These are phyloP conservation scores for Wakefieldia striispora DNA, from an alignment of 768 basidiomycete species.

Conservation along the genomic window DNA sequence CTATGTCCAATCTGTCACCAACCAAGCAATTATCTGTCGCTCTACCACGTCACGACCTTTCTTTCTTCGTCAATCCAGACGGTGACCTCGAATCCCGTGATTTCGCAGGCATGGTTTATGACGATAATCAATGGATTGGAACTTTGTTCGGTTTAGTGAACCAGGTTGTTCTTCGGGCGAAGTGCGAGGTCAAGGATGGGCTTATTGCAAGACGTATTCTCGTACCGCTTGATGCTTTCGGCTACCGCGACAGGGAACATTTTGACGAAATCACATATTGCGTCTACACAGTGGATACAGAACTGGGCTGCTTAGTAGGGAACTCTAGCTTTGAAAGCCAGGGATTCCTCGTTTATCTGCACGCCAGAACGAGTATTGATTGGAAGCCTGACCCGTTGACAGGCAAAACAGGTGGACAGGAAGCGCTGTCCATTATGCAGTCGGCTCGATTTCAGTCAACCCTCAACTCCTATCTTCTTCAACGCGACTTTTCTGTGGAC, in stretches of 20 bases:
- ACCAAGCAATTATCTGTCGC: constrained; percentile 13
- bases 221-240: constrained; percentile 35
- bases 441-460: no score
- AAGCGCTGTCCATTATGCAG: constrained; percentile 30
- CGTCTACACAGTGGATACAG: constrained; percentile 27
- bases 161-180: constrained; percentile 39
- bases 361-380: no score
- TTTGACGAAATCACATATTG: constrained; percentile 29
- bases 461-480: no score
- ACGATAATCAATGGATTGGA: constrained; percentile 39
- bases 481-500: no score
- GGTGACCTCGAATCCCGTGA: constrained; percentile 39
- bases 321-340: constrained; percentile 17
- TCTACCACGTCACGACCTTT: constrained; percentile 40
- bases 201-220: constrained; percentile 25
- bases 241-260: no score
- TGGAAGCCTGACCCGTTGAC: constrained; percentile 43
- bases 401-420: constrained; percentile 1
- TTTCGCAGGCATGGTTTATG: constrained; percentile 41
- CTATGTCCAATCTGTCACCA: neutral
- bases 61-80: constrained; percentile 37
- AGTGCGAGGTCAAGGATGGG: neutral
- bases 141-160: constrained; percentile 43
- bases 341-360: constrained; percentile 40
- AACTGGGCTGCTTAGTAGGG: constrained; percentile 26